These are phyloP conservation scores for Fusarium abutilonis DNA, from an alignment of 2,329 filamentous ascomycete genomes.

Conservation along the genomic window DNA sequence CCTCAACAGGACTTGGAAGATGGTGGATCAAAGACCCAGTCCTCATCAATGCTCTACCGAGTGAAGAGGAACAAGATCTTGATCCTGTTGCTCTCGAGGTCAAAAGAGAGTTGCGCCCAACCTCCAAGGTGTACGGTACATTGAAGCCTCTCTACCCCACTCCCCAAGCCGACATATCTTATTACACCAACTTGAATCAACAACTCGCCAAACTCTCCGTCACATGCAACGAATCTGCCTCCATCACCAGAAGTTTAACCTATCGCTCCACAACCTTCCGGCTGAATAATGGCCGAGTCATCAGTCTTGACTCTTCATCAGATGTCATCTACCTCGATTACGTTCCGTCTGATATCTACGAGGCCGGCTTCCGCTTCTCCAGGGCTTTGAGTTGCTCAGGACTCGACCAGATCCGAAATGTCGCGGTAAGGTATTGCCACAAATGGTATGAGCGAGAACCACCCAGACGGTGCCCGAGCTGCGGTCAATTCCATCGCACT, in stretches of 20 bases:
- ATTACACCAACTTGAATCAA: constrained; percentile 45
- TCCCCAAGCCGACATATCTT: constrained; percentile 48
- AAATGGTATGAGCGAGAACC: constrained; percentile 51
- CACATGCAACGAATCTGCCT: constrained; percentile 45
- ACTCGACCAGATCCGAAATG: constrained; percentile 50
- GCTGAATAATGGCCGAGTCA: constrained; percentile 42
- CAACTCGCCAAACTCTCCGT: constrained; percentile 43
- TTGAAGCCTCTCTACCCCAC: constrained; percentile 44
- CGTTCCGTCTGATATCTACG: constrained; percentile 45
- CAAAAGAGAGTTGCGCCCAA: constrained; percentile 36
- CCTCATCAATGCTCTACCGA: neutral
- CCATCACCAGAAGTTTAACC: constrained; percentile 36
- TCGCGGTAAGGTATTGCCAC: constrained; percentile 56
- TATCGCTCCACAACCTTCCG: constrained; percentile 39
- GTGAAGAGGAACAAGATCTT: constrained; percentile 28
- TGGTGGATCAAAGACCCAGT: constrained; percentile 38
- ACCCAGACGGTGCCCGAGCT: constrained; percentile 46
- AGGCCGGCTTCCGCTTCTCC: constrained; percentile 43
- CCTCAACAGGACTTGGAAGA: constrained; percentile 23
- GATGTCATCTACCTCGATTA: constrained; percentile 53
- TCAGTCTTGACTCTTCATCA: constrained; percentile 44
- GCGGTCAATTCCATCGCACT: constrained; percentile 47
- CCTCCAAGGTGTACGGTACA: constrained; percentile 24
- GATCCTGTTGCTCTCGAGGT: constrained; percentile 43
- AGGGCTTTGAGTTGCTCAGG: constrained; percentile 43